Conservation (phyloP, 495 filamentous ascomycete species). For the Apodospora peruviana region DNA sequence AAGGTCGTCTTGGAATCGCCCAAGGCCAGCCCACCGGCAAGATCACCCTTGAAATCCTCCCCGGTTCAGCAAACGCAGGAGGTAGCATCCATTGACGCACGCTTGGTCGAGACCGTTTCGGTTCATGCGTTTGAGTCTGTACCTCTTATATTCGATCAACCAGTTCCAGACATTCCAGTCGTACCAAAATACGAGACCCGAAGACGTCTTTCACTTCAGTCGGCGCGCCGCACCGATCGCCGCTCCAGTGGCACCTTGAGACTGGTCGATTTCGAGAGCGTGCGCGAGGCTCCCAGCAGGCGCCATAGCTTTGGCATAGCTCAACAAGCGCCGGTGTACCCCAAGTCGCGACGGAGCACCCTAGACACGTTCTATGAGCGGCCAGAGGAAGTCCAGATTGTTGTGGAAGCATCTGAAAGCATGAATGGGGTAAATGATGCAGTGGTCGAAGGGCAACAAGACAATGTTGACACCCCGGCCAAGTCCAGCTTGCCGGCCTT, state of each 20-base stretch:
- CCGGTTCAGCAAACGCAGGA: constrained; percentile 1
- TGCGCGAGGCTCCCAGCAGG: constrained; percentile 13
- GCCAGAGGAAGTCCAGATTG: background rate
- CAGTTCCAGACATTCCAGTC: constrained; percentile 5
- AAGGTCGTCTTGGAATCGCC: constrained; percentile 24
- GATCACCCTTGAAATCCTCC: constrained; percentile 17
- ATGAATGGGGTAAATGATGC: background rate
- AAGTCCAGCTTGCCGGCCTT: constrained; percentile 3
- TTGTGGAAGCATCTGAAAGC: background rate
- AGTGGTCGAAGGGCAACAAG: background rate
- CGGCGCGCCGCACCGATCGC: constrained; percentile 22
- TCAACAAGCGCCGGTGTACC: background rate
- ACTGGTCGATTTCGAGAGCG: constrained; percentile 14
- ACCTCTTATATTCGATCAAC: constrained; percentile 28
- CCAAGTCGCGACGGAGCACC: constrained; percentile 17
- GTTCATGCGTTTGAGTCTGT: constrained; percentile 1
- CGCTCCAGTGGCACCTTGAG: constrained; percentile 13
- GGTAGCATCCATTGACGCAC: background rate
- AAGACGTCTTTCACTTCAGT: constrained; percentile 21
- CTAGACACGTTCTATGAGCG: constrained; percentile 9
- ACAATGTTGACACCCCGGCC: background rate
- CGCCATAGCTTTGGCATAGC: constrained; percentile 23
- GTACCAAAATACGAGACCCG: constrained; percentile 22
- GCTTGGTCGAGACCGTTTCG: background rate
- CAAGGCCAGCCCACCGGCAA: constrained; percentile 8